Conservation (phyloP, 148 eudicot genomes). For the Vaccinium darrowii region DNA sequence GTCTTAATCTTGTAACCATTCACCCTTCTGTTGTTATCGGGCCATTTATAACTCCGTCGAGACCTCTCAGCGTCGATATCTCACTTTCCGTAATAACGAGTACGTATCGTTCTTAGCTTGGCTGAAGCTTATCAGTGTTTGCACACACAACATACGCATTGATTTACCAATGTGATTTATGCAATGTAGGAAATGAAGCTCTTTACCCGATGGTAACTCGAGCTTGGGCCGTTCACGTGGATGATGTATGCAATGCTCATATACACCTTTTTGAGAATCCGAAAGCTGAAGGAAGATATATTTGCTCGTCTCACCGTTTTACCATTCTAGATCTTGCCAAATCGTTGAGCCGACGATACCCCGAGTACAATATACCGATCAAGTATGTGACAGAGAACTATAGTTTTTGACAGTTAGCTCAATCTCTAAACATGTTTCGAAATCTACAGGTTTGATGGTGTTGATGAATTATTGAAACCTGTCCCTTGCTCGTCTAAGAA, state of each 20-base stretch:
- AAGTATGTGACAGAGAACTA: slow-evolving; percentile 16
- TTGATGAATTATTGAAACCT: slow-evolving; percentile 16
- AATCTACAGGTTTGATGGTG: slow-evolving; percentile 17
- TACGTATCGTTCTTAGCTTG: neutral
- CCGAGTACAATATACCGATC: slow-evolving; percentile 18
- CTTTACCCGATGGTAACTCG: slow-evolving; percentile 13
- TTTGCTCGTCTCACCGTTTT: slow-evolving; percentile 28
- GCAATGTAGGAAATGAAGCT: slow-evolving; percentile 20
- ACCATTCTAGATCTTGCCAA: slow-evolving; percentile 24
- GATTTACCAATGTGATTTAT: neutral
- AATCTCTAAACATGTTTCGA: neutral
- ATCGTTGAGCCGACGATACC: slow-evolving; percentile 23
- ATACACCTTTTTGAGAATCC: slow-evolving; percentile 27
- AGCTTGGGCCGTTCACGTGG: slow-evolving; percentile 19
- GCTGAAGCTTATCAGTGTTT: neutral
- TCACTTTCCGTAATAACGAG: slow-evolving; percentile 27
- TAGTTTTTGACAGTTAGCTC: neutral
- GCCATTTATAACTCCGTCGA: slow-evolving; percentile 12
- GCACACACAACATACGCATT: neutral
- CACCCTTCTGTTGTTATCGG: slow-evolving; percentile 27
- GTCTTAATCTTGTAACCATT: slow-evolving; percentile 26
- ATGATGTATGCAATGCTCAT: slow-evolving; percentile 33
- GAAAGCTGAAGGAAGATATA: slow-evolving; percentile 32
- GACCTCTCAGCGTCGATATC: slow-evolving; percentile 10
- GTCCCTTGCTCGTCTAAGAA: slow-evolving; percentile 24